Percentiles rank a stretch among this genome's conserved stretches.
These are phyloP conservation scores for Hypocreales sp. DNA, from an alignment of 2,329 filamentous ascomycete species.

Conservation along the genomic window DNA sequence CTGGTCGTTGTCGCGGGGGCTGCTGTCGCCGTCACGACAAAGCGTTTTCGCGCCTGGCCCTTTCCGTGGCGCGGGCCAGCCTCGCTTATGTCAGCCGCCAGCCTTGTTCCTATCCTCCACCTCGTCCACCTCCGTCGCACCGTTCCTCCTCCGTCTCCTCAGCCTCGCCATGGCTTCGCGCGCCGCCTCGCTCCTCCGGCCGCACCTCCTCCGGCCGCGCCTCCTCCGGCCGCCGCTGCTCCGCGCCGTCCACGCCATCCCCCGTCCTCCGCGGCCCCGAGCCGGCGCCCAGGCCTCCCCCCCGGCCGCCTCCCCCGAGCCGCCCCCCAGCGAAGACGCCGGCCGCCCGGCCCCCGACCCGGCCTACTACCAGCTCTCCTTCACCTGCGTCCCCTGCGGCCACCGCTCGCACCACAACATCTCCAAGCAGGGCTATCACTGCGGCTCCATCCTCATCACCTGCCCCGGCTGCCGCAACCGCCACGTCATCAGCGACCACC, in stretches of 20 bases:
- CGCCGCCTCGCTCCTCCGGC: too few species aligned
- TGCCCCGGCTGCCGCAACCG: conserved; percentile 77
- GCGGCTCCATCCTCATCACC: conserved; percentile 74
- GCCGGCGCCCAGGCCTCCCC: conserved; percentile 3
- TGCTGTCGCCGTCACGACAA: too few species aligned
- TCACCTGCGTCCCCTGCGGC: conserved; percentile 82
- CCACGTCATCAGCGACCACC: conserved; percentile 84
- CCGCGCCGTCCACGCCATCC: conserved; percentile 16
- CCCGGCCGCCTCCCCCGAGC: conserved; percentile 4
- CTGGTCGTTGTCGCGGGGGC: too few species aligned
- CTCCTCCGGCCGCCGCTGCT: too few species aligned
- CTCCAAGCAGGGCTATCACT: conserved; percentile 90
- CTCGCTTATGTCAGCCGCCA: too few species aligned
- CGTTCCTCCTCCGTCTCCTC: too few species aligned
- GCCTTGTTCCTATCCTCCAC: too few species aligned
- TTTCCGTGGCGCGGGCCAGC: too few species aligned
- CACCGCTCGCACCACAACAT: conserved; percentile 70
- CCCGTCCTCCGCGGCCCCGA: conserved; percentile 13
- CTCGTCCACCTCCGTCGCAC: too few species aligned
- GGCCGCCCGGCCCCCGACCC: conserved; percentile 19
- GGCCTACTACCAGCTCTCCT: conserved; percentile 74
- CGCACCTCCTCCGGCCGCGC: too few species aligned
- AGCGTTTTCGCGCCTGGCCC: too few species aligned
- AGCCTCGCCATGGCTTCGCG: too few species aligned
- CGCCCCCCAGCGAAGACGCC: conserved; percentile 12